These are phyloP conservation scores for Microsporum audouinii DNA, from an alignment of 2,329 filamentous ascomycete genomes.

Conservation along the genomic window DNA sequence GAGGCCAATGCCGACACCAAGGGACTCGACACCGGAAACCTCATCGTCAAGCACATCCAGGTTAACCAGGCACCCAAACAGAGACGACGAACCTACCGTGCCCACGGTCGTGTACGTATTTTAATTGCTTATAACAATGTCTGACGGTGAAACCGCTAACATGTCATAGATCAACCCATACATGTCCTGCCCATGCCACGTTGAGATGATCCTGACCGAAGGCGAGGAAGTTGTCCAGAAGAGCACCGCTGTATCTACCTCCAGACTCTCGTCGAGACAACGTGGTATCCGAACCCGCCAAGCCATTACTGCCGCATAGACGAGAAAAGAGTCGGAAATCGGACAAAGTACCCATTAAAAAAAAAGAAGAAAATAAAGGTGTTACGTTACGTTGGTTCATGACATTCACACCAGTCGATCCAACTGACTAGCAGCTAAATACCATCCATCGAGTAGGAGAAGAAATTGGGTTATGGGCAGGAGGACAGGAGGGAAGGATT, in stretches of 20 bases:
- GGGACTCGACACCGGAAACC: conserved; percentile 92
- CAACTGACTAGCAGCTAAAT: neutral
- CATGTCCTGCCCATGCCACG: conserved; percentile 99
- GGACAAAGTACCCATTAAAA: neutral
- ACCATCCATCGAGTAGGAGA: neutral
- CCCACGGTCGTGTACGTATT: conserved; percentile 92
- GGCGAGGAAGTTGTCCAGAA: conserved; percentile 93
- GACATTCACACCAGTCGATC: neutral
- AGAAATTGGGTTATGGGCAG: neutral
- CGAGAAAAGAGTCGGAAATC: neutral
- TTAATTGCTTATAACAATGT: neutral
- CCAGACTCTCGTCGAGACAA: conserved; percentile 82
- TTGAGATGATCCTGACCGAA: conserved; percentile 99
- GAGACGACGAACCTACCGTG: conserved; percentile 98
- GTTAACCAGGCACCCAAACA: conserved; percentile 99
- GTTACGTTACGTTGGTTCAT: neutral
- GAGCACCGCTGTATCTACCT: conserved; percentile 56
- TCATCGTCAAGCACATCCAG: conserved; percentile 99
- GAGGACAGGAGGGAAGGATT: neutral
- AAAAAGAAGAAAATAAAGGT: neutral
- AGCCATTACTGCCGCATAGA: conserved; percentile 49
- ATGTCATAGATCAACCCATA: conserved; percentile 90
- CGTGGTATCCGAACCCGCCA: conserved; percentile 57
- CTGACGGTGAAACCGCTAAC: neutral
- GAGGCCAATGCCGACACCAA: conserved; percentile 96